Conservation (phyloP, 192 early-diverging fungal species). For the Pilobolus umbonatus region DNA sequence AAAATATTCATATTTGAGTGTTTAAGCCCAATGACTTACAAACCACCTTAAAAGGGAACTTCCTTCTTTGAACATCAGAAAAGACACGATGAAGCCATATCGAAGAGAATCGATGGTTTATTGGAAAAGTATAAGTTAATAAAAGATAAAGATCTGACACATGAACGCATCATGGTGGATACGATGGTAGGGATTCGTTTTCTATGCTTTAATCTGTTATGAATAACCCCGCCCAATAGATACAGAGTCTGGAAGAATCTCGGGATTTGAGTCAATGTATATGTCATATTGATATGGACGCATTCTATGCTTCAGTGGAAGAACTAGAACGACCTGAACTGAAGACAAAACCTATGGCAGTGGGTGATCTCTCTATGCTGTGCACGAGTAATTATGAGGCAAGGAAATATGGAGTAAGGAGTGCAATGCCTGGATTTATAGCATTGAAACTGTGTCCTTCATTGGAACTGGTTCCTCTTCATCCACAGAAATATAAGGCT, state of each 20-base stretch:
- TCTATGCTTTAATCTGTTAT: background rate
- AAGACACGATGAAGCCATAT: constrained; percentile 37
- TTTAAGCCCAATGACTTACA: too few relatives aligned
- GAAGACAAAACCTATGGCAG: constrained; percentile 55
- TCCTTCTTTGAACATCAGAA: constrained; percentile 51
- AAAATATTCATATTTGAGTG: constrained; percentile 9
- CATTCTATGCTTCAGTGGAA: constrained; percentile 70
- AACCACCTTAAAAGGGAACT: constrained; percentile 38
- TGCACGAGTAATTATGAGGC: constrained; percentile 66
- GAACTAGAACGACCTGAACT: constrained; percentile 60
- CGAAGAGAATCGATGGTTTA: constrained; percentile 34
- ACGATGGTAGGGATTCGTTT: constrained; percentile 23
- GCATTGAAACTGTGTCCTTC: constrained; percentile 55
- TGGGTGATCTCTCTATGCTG: constrained; percentile 52
- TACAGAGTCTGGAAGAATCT: constrained; percentile 28
- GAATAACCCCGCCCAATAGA: constrained; percentile 8
- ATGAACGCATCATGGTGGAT: constrained; percentile 32
- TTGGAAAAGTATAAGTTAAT: constrained; percentile 34
- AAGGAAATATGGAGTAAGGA: constrained; percentile 59
- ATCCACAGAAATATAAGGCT: constrained; percentile 50
- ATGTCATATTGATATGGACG: constrained; percentile 70
- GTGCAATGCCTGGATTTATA: constrained; percentile 64
- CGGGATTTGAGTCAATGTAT: constrained; percentile 51
- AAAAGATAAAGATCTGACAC: constrained; percentile 34
- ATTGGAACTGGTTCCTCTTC: constrained; percentile 42